These are phyloP conservation scores for Trametes elegans DNA, from an alignment of 768 basidiomycete genomes.

Conservation along the genomic window DNA sequence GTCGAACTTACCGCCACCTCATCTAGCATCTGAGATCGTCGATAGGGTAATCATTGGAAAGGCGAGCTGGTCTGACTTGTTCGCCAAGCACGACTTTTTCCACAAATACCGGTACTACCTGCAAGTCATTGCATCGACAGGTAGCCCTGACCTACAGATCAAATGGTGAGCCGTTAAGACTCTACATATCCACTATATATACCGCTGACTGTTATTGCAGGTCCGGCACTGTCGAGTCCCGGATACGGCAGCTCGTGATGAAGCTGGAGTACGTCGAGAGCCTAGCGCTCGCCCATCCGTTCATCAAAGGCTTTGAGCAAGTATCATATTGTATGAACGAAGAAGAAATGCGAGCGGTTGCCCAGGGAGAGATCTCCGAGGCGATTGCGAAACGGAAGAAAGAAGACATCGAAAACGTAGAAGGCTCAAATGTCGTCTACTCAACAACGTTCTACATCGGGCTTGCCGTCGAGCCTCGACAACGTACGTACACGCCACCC, in stretches of 20 bases:
- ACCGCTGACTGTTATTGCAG: constrained; percentile 32
- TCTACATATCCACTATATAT: no score
- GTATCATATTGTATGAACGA: constrained; percentile 78
- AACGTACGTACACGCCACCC: constrained; percentile 51
- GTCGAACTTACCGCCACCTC: constrained; percentile 10
- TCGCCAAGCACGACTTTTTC: constrained; percentile 95
- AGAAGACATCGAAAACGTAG: constrained; percentile 74
- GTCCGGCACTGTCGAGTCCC: constrained; percentile 98
- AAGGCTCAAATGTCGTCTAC: constrained; percentile 76
- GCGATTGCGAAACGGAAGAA: constrained; percentile 69
- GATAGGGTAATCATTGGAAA: constrained; percentile 85
- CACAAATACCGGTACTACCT: constrained; percentile 95
- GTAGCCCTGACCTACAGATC: constrained; percentile 76
- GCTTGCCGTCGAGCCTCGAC: constrained; percentile 86
- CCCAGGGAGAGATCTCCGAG: constrained; percentile 82
- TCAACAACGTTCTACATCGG: constrained; percentile 99
- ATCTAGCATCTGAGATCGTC: constrained; percentile 91
- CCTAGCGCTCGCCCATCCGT: constrained; percentile 90
- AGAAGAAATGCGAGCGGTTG: constrained; percentile 85
- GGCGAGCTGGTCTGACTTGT: constrained; percentile 91
- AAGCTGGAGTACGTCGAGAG: constrained; percentile 96
- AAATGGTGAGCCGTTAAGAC: constrained; percentile 95
- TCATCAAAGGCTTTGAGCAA: constrained; percentile 91
- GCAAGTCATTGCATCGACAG: constrained; percentile 92
- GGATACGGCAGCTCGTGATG: constrained; percentile 94